Conservation (phyloP, 441 rosid species). For the Pelargonium myrrhifolium region DNA sequence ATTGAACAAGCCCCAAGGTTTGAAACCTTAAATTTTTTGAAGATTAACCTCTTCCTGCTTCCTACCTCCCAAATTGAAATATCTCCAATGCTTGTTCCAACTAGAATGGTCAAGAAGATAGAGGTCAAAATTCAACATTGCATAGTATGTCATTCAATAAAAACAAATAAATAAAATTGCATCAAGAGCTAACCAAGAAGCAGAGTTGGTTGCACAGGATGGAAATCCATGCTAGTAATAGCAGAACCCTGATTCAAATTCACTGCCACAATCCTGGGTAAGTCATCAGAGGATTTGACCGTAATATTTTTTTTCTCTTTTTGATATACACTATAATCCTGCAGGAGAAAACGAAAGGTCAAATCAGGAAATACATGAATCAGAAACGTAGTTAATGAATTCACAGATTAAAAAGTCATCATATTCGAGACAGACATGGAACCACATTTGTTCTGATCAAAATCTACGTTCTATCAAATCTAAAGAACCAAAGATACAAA, state of each 20-base stretch:
- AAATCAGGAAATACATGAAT: too few species aligned
- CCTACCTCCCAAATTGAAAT: constrained; percentile 69
- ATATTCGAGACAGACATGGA: too few species aligned
- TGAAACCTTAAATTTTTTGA: constrained; percentile 57
- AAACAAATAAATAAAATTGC: constrained; percentile 8
- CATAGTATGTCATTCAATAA: constrained; percentile 9
- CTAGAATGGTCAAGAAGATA: constrained; percentile 28
- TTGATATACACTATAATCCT: too few species aligned
- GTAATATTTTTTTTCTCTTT: too few species aligned
- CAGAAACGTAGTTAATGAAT: too few species aligned
- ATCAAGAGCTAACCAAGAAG: constrained; percentile 49
- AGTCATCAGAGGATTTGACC: constrained; percentile 63
- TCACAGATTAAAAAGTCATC: too few species aligned
- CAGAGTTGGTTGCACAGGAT: constrained; percentile 56
- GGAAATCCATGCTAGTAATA: constrained; percentile 81
- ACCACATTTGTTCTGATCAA: too few species aligned
- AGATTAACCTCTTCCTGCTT: constrained; percentile 50
- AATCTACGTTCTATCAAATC: too few species aligned
- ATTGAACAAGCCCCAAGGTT: constrained; percentile 45
- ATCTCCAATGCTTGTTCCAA: constrained; percentile 77
- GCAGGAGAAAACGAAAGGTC: too few species aligned
- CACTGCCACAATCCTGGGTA: constrained; percentile 56
- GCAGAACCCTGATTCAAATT: constrained; percentile 56
- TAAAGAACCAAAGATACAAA: too few species aligned
- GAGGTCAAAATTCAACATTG: constrained; percentile 7